Base-by-base conservation (phyloP, 2,329 filamentous ascomycete genomes). In the Harringtonia aguacate region DNA sequence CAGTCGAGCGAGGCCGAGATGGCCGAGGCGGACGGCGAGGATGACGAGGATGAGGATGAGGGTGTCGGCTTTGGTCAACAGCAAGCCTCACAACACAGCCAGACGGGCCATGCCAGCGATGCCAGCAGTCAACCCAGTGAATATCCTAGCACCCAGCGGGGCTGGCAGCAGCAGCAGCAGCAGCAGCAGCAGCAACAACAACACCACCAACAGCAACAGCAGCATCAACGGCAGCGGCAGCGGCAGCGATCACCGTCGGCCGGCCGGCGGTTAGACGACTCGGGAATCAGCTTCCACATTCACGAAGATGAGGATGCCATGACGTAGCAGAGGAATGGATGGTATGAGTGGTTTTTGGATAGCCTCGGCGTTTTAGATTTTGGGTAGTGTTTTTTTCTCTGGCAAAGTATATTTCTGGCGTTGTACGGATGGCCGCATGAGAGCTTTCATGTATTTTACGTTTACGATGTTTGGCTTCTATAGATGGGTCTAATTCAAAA, bases 1-100 rank as follows among this genome's bases (percentile, higher is more conserved):
- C 50, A 53, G 9, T 57, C 50, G 7, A 41, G 51, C 37, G 39
- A 49, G 15, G 51, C 45, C 15, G 51, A 41, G 29, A 36, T 27
- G 22, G 36, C 41, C 14, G 45, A 47, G 13, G 36, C 48, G 15
- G 46, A 46, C 21, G 38, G 31, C 36, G 37, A 41, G 3, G 41
- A 47, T 8, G 43, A 36, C 14, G 36, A 22, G 20, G 7, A 24
- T 13, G 13, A 52, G 10, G 15, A 4, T n/a, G 12, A 34, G 21
- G 37, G 21, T 7, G 13, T 18, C 37, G n/a, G 13, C 37, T 37
- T 37, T 14, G 18, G 12, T 12, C 8, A 37, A 20, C 20, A 37
- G n/a, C 15, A n/a, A n/a, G n/a, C n/a, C n/a, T 34, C 31, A 7
- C 31, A 34, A 34, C 8, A 34, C 31, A 34, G 31, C 17, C 13